Conservation (phyloP, 164 flowering plant species). For the Tetrastigma voinierianum region DNA sequence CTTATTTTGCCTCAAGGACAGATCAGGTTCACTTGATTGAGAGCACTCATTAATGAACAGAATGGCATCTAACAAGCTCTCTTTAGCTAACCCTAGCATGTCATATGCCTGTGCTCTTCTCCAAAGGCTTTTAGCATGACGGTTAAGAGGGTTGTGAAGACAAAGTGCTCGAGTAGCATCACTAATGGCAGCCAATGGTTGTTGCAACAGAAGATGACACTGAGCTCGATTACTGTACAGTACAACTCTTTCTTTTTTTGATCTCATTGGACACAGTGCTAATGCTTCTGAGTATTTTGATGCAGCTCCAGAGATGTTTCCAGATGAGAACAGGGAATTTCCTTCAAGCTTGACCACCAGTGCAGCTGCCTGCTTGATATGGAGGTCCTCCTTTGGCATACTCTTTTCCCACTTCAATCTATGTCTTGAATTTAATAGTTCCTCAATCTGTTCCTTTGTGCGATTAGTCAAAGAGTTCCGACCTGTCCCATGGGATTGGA, state of each 20-base stretch:
- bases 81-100: conserved; percentile 95
- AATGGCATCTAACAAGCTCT: conserved; percentile 96
- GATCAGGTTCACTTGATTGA: conserved; percentile 88
- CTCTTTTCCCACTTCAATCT: conserved; percentile 88
- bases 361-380: conserved; percentile 92
- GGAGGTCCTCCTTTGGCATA: conserved; percentile 97
- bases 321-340: conserved; percentile 92
- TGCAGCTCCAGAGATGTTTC: conserved; percentile 93
- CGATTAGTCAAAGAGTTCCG: conserved; percentile 52
- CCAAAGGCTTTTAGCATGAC: conserved; percentile 98
- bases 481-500: conserved; percentile 64
- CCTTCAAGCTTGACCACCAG: conserved; percentile 98
- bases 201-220: conserved; percentile 88
- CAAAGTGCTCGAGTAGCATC: conserved; percentile 96
- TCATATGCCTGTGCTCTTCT: conserved; percentile 98
- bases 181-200: conserved; percentile 88
- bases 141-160: conserved; percentile 86
- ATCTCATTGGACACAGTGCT: conserved; percentile 81
- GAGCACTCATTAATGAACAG: conserved; percentile 92
- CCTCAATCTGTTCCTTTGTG: conserved; percentile 72
- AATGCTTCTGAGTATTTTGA: conserved; percentile 93
- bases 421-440: conserved; percentile 61
- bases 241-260: conserved; percentile 90
- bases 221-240: conserved; percentile 94
- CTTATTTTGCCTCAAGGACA: conserved; percentile 80